A percentile compares a stretch with the other conserved stretches of the same genome.
phyloP scores from a whole-genome alignment of 768 basidiomycete genomes.

The Trametes cubensis region DNA sequence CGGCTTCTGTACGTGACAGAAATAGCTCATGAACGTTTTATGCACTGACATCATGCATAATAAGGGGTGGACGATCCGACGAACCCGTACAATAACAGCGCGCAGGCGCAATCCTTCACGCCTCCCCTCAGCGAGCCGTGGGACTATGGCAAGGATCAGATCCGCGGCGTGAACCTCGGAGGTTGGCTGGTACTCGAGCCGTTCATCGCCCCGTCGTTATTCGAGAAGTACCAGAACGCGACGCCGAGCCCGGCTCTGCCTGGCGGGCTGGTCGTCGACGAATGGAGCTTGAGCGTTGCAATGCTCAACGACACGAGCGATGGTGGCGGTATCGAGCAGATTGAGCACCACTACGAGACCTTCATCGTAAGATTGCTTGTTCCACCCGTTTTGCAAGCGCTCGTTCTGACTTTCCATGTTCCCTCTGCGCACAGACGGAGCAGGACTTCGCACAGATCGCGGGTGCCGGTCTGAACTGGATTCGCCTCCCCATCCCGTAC shows the following conservation, averaged over 20 bases:
- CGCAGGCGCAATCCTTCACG: constrained; percentile 78
- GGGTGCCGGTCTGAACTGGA: constrained; percentile 85
- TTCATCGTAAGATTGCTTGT: constrained; percentile 65
- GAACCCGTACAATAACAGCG: constrained; percentile 77
- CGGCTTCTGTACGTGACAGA: constrained; percentile 58
- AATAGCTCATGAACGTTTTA: constrained; percentile 1
- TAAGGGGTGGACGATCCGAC: constrained; percentile 72
- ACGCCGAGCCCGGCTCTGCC: constrained; percentile 25
- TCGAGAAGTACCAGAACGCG: constrained; percentile 57
- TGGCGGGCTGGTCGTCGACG: constrained; percentile 51
- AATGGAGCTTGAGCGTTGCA: constrained; percentile 67
- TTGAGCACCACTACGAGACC: constrained; percentile 81
- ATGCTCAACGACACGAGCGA: constrained; percentile 65
- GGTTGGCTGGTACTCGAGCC: constrained; percentile 83
- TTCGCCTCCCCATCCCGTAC: constrained; percentile 81
- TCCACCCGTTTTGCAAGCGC: not conserved
- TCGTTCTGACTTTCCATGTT: not conserved
- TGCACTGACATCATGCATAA: constrained; percentile 17
- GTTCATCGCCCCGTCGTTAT: constrained; percentile 70
- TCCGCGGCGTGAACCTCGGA: constrained; percentile 74
- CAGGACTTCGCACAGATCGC: constrained; percentile 89
- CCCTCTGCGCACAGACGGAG: constrained; percentile 60
- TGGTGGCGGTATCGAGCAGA: constrained; percentile 61
- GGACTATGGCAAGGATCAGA: constrained; percentile 64
- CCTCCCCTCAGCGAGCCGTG: constrained; percentile 79